Base-by-base conservation (phyloP, 2,329 filamentous ascomycete genomes). In the Colletotrichum graminicola region DNA sequence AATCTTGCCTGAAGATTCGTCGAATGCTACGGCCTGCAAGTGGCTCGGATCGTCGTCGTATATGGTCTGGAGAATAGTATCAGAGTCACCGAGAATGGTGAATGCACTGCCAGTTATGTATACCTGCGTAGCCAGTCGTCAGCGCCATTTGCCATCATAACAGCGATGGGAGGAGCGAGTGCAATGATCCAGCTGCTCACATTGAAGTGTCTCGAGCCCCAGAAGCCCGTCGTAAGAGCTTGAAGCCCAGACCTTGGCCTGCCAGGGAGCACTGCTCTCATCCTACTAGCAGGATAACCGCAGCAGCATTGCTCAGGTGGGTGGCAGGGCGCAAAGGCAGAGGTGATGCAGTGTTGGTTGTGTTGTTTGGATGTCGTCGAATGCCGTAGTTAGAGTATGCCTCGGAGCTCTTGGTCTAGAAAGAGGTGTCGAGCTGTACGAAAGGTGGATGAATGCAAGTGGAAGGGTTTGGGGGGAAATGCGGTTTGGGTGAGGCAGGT, bases 71-170 rank as follows among this genome's bases (percentile, higher is more conserved):
- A 97, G 82, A 74, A 98, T 89, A 66, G 89, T 89, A 73, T 91
- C 87, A 63, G 93, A 89, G 62, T 90, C 92, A 78, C 90, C 88
- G 75, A 98, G 90, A 76, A 99, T 91, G 64, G 96, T 90, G 74
- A 98, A 89, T 73, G 94, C 94, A 81, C 92, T 93, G 77, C 95
- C 95, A 72, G 93, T 96, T 75, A 98, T 92, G 82, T 98, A 99
- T 62, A 90, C 90, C 94, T 97, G 77, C 41, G 49, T 62, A 55
- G 36, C 34, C 14, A 39, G 16, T 52, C 11, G 51, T 75, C 59
- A 75, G 62, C 66, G 43, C 21, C 8, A 29, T 74, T 51, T 26
- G 18, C 18, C 26, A 45, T 16, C 14, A 14, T 6, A 39, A 16
- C 21, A n/a, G 34, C n/a, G 11, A 75, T 73, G 62, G 8, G 14